A percentile compares a stretch with the other conserved stretches of the same genome.
Evolutionary conservation across 352 stramenopile genomes (phyloP).

Genomic region (Phytophthora uliginosa): DNA sequence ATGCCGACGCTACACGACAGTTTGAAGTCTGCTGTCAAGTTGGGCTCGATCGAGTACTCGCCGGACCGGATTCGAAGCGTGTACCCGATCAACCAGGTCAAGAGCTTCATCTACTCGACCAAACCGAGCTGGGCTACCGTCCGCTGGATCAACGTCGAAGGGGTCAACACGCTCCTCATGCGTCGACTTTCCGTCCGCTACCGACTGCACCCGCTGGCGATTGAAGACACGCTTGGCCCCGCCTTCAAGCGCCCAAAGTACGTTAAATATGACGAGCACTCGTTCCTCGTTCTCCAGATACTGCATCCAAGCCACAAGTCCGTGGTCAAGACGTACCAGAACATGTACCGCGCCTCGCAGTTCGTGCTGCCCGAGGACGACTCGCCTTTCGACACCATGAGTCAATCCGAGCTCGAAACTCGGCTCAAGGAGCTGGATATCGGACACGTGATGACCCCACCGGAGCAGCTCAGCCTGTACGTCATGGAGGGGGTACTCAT

Average conservation of each 20-base stretch:
- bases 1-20: slow-evolving; percentile 26
- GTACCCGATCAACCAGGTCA: slow-evolving; percentile 69
- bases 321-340: slow-evolving; percentile 70
- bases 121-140: slow-evolving; percentile 76
- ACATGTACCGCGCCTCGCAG: slow-evolving; percentile 68
- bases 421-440: slow-evolving; percentile 59
- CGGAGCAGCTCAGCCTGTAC: slow-evolving; percentile 79
- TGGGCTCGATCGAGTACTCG: slow-evolving; percentile 83
- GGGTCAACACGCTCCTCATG: slow-evolving; percentile 65
- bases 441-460: slow-evolving; percentile 69
- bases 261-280: slow-evolving; percentile 87
- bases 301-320: slow-evolving; percentile 53
- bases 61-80: slow-evolving; percentile 76
- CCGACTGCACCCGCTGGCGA: slow-evolving; percentile 81
- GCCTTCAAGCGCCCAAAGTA: slow-evolving; percentile 83
- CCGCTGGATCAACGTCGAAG: slow-evolving; percentile 84
- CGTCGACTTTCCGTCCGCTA: slow-evolving; percentile 81
- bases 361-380: slow-evolving; percentile 54
- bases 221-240: slow-evolving; percentile 82
- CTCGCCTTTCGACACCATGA: slow-evolving; percentile 69
- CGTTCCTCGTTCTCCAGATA: slow-evolving; percentile 74
- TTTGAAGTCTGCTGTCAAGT: slow-evolving; percentile 18
- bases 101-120: slow-evolving; percentile 86
- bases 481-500: slow-evolving; percentile 74
- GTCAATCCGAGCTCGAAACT: slow-evolving; percentile 57